Evolutionary conservation across 192 early-diverging fungal genomes (phyloP).

Genomic region (Backusella mclennaniae): DNA sequence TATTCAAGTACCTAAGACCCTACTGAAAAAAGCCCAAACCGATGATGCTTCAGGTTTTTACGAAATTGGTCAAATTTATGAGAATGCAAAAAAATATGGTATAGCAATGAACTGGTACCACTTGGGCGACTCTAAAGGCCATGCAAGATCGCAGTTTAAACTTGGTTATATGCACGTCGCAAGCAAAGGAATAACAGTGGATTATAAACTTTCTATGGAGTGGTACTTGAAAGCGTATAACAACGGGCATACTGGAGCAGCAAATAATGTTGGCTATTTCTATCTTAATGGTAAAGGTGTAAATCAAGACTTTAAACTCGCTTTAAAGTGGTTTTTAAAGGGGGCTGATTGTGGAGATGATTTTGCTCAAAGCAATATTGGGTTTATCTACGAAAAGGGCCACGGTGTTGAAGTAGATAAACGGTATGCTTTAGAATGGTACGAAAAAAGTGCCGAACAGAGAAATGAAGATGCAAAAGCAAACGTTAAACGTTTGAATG

Average conservation of each 20-base stretch:
- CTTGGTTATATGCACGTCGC: accelerated
- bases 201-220: not conserved
- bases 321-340: not conserved
- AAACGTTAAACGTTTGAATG: not conserved
- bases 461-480: not conserved
- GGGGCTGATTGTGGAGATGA: not conserved
- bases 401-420: not conserved
- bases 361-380: not conserved
- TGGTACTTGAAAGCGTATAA: not conserved
- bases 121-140: not conserved
- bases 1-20: not conserved
- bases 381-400: not conserved
- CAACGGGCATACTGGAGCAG: not conserved
- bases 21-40: not conserved
- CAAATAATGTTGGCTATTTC: not conserved
- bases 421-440: not conserved
- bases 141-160: not conserved
- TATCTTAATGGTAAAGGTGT: not conserved
- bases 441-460: not conserved
- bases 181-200: not conserved
- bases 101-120: not conserved
- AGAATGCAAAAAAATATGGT: not conserved
- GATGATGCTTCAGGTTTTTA: not conserved
- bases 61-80: not conserved
- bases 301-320: not conserved